These are phyloP conservation scores for Backusella psychrophila DNA, from an alignment of 192 early-diverging fungal genomes.

Conservation along the genomic window DNA sequence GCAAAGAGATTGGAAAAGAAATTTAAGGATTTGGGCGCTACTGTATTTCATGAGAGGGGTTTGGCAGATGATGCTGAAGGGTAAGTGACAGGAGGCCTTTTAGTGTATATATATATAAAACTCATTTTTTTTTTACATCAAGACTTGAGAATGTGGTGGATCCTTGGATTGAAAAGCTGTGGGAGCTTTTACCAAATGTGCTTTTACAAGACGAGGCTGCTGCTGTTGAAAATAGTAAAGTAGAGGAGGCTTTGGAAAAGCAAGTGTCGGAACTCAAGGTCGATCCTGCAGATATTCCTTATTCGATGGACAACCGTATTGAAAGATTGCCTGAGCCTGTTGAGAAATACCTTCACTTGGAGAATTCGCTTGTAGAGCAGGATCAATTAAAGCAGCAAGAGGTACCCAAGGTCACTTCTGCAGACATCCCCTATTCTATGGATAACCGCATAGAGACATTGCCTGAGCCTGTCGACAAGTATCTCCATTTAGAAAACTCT, in stretches of 20 bases:
- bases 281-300: conserved; percentile 17
- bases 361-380: conserved; percentile 17
- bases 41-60: conserved; percentile 71
- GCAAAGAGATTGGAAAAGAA: conserved; percentile 78
- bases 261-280: conserved; percentile 2
- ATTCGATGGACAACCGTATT: background rate
- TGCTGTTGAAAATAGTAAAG: background rate
- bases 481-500: conserved; percentile 12
- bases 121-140: background rate
- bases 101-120: background rate
- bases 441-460: background rate
- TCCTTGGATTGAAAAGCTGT: conserved; percentile 87
- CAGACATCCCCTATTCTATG: conserved; percentile 12
- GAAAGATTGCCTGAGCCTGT: conserved; percentile 17
- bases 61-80: conserved; percentile 92
- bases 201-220: conserved; percentile 8
- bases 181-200: conserved; percentile 62
- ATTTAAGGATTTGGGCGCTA: conserved; percentile 71
- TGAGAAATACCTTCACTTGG: conserved; percentile 16
- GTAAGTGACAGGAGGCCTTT: conserved; percentile 32
- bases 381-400: background rate
- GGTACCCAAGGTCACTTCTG: background rate
- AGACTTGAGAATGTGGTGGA: conserved; percentile 84
- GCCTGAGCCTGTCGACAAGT: conserved; percentile 18
- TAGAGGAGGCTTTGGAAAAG: conserved; percentile 10